Evolutionary conservation across 2,329 filamentous ascomycete genomes (phyloP).

Genomic region (Alternaria metachromatica): DNA sequence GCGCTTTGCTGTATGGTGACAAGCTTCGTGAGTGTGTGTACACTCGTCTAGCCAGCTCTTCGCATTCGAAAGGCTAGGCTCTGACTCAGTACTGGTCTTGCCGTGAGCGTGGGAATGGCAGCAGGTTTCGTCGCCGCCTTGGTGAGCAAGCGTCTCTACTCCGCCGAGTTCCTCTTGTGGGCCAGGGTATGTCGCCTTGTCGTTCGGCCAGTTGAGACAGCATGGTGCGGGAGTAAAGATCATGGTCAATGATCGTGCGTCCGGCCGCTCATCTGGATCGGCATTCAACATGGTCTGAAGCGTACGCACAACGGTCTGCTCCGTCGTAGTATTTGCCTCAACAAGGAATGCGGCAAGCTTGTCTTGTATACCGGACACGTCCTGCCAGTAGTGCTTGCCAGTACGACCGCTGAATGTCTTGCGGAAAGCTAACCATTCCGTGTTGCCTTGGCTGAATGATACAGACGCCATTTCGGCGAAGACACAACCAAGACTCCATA

Average conservation of each 20-base stretch:
- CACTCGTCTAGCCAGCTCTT: slow-evolving; percentile 43
- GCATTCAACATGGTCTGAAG: slow-evolving; percentile 42
- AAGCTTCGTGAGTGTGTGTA: slow-evolving; percentile 33
- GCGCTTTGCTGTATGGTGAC: slow-evolving; percentile 17
- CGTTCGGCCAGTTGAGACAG: slow-evolving; percentile 47
- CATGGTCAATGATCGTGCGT: slow-evolving; percentile 39
- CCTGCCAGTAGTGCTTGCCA: slow-evolving; percentile 47
- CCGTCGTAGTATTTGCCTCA: slow-evolving; percentile 21
- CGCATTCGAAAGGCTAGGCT: slow-evolving; percentile 17
- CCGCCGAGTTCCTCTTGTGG: slow-evolving; percentile 38
- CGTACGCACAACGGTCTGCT: slow-evolving; percentile 35
- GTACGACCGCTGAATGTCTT: slow-evolving; percentile 37
- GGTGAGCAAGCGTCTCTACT: slow-evolving; percentile 32
- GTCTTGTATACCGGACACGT: slow-evolving; percentile 37
- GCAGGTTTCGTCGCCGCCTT: slow-evolving; percentile 25
- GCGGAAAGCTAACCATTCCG: slow-evolving; percentile 35
- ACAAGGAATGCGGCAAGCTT: slow-evolving; percentile 33
- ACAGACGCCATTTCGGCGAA: slow-evolving; percentile 85
- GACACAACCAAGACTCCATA: slow-evolving; percentile 97
- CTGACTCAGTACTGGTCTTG: slow-evolving; percentile 1
- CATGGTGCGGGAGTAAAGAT: slow-evolving; percentile 46
- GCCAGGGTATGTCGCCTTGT: slow-evolving; percentile 41
- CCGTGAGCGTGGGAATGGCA: slow-evolving; percentile 14
- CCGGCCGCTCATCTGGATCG: slow-evolving; percentile 39
- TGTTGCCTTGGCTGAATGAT: slow-evolving; percentile 31